A percentile compares a stretch with the other conserved stretches of the same genome.
These are phyloP conservation scores for Pyricularia sp. DNA, from an alignment of 2,329 filamentous ascomycete species.

Conservation along the genomic window DNA sequence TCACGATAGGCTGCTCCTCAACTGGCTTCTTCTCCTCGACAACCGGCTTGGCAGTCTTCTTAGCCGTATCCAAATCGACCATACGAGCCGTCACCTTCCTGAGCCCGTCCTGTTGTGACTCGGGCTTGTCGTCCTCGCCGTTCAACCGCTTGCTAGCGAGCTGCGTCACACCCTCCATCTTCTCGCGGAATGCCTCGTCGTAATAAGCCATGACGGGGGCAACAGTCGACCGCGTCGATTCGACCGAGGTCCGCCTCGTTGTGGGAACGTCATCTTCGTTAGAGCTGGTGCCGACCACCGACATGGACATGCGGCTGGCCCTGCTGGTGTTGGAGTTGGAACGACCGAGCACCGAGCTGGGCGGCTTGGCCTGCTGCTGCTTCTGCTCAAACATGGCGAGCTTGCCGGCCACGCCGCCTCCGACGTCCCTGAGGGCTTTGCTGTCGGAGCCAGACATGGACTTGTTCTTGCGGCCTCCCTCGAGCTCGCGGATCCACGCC, in stretches of 20 bases:
- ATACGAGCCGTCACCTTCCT: neutral
- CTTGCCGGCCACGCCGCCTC: neutral
- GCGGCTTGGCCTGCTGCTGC: neutral
- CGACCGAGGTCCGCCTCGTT: neutral
- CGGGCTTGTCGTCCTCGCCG: neutral
- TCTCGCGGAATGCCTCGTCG: constrained; percentile 2
- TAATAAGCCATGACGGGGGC: neutral
- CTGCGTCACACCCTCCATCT: neutral
- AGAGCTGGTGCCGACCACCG: neutral
- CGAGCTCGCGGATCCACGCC: neutral
- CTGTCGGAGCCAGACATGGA: neutral
- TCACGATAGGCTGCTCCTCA: neutral
- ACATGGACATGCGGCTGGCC: neutral
- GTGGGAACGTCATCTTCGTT: neutral
- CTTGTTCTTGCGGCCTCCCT: neutral
- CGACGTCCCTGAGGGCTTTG: neutral
- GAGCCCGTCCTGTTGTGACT: neutral
- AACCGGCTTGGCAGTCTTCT: neutral
- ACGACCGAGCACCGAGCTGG: neutral
- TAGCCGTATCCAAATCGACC: neutral
- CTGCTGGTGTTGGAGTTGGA: neutral
- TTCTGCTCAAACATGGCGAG: neutral
- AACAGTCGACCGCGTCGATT: neutral
- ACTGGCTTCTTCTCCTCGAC: neutral
- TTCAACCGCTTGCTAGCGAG: neutral